Conservation (phyloP, 2,329 filamentous ascomycete genomes). For the Aspergillus clavatus region DNA sequence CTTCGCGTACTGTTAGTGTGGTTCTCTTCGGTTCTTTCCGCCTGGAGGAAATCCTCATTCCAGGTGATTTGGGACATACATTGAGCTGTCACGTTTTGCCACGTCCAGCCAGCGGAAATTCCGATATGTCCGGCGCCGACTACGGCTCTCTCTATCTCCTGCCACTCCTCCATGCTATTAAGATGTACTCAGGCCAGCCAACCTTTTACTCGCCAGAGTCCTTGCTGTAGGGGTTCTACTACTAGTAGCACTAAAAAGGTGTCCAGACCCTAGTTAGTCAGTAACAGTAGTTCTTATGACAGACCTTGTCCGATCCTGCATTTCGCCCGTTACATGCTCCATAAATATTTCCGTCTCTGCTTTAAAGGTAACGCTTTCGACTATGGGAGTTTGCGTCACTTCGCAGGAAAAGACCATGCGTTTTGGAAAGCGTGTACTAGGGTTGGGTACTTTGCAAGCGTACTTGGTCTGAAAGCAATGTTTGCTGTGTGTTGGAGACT, state of each 20-base stretch:
- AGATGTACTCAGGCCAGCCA: not conserved
- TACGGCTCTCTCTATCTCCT: not conserved
- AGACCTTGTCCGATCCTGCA: not conserved
- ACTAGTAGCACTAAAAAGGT: too few relatives aligned
- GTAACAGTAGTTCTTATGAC: too few relatives aligned
- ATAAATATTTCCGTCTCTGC: slow-evolving; percentile 3
- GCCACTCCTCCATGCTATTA: not conserved
- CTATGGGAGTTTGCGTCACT: not conserved
- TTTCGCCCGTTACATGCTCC: slow-evolving; percentile 6
- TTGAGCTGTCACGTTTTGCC: not conserved
- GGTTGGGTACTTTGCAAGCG: not conserved
- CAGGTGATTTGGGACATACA: not conserved
- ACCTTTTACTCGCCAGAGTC: slow-evolving; percentile 1
- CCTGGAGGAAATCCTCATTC: not conserved
- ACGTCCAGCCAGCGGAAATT: not conserved
- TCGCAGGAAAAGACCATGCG: not conserved
- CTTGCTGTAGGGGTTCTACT: too few relatives aligned
- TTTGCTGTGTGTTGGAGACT: not conserved
- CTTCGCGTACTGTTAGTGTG: not conserved
- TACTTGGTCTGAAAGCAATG: not conserved
- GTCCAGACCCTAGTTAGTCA: too few relatives aligned
- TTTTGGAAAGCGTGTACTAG: not conserved
- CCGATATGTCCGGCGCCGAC: not conserved
- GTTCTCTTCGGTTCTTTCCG: not conserved
- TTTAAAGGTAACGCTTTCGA: not conserved